Conservation (phyloP, 208 protist genomes). For the Crithidia sp. region DNA sequence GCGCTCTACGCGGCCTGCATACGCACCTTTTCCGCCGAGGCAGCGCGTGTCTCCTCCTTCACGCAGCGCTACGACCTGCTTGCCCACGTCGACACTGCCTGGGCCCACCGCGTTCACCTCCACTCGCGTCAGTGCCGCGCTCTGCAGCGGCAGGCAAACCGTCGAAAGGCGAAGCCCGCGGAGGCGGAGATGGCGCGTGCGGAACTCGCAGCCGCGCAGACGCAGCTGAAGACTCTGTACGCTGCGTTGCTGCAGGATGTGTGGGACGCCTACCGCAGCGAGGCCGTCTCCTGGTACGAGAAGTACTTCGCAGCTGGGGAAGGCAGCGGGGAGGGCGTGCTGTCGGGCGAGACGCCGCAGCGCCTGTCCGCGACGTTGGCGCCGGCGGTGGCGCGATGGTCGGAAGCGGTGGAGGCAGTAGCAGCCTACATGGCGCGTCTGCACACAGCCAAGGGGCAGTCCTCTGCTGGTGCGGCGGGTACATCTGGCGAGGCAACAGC, state of each 20-base stretch:
- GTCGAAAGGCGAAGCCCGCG: slow-evolving; percentile 11
- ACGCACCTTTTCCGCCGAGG: slow-evolving; percentile 52
- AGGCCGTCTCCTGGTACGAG: slow-evolving; percentile 70
- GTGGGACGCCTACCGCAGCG: slow-evolving; percentile 75
- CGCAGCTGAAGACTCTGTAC: slow-evolving; percentile 46
- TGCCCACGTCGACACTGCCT: slow-evolving; percentile 63
- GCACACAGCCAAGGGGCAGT: slow-evolving; percentile 4
- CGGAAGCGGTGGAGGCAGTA: slow-evolving; percentile 71
- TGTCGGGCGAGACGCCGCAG: slow-evolving; percentile 32
- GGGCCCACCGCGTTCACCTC: slow-evolving; percentile 69
- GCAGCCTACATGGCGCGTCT: slow-evolving; percentile 41
- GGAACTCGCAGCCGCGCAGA: slow-evolving; percentile 27
- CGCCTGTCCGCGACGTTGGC: slow-evolving; percentile 50
- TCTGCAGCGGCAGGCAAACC: slow-evolving; percentile 15
- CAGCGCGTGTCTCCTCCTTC: slow-evolving; percentile 46
- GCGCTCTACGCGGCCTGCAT: slow-evolving; percentile 66
- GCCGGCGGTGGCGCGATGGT: slow-evolving; percentile 69
- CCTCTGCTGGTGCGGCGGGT: neutral
- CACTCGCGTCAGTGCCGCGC: slow-evolving; percentile 39
- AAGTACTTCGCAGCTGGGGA: slow-evolving; percentile 33
- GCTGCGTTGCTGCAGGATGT: slow-evolving; percentile 66
- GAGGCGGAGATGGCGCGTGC: slow-evolving; percentile 17
- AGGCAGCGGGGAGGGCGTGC: slow-evolving; percentile 32
- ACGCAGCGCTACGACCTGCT: slow-evolving; percentile 79
- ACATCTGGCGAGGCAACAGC: neutral